Base-by-base conservation (phyloP, 2,329 filamentous ascomycete genomes). In the Ophiostoma ips region DNA sequence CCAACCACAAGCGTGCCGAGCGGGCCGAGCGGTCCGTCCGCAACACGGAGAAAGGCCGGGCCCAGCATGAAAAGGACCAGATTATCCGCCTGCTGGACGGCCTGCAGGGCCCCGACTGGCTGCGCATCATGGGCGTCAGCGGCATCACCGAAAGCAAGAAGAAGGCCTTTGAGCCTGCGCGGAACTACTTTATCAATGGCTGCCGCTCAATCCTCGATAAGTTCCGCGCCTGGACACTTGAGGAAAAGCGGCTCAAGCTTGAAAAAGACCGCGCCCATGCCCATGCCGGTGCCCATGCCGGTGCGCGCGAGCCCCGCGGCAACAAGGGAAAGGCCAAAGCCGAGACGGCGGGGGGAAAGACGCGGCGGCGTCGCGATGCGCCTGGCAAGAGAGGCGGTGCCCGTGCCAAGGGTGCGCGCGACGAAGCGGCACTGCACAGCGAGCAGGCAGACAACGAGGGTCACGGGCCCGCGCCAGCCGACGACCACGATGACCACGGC, bases 81-180 rank as follows among this genome's bases (percentile, higher is more conserved):
- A 75, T 83, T 37, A 73, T 78, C 49, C 71, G 78, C 33, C 64
- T 83, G 15, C 72, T 95, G 7, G 87, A 92, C 49, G 87, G 87
- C 16, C 73, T 98, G 1, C 84, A 87, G 62, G 86, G 90, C 2
- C 87, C 85, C 52, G 92, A 96, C 64, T 98, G 92, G 92, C 71
- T 95, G 51, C 82, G 85, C 54, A 77, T 89, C 4, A 88, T 98
- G 80, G 92, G 90, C 24, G 83, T 96, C 33, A 90, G 81, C 55
- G 87, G 77, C 18, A 69, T 94, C 35, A 94, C 87, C 0, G 89
- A 95, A 60, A 80, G 79, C 19, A 86, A 87, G 60, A 90, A 87
- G 66, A 92, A 84, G 63, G 77, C 83, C 30, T 95, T 87, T 64
- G 87, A 95, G 64, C 81, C 84, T 2, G 92, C 92, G 54, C 78